Evolutionary conservation across 148 eudicot genomes (phyloP), one percentile per base, ranked within the genome.

Genomic region (Heliamphora exappendiculata): DNA sequence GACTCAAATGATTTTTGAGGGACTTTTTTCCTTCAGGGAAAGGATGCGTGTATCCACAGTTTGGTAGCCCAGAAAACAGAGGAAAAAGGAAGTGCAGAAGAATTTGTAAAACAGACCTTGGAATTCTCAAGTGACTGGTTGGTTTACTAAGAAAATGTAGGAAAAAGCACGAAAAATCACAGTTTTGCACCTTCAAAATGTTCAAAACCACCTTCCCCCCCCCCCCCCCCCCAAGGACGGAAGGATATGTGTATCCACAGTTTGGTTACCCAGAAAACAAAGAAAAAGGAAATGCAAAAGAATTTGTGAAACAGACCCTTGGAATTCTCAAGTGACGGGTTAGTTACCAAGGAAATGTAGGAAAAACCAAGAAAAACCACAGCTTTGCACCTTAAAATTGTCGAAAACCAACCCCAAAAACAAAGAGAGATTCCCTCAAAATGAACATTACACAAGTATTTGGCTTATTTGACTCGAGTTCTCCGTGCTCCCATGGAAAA

Each of bases 71-170:
- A 26, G 33, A 24, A 24, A 73, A 55, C 50, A 24, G 51, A 58
- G 36, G 76, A 39, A 41, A 28, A 44, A 26, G 7, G 13, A 17
- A 62, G 58, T 9, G 44, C 33, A 66, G 51, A 63, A 63, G 57
- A 22, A 51, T 14, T 28, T 14, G 19, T n/a, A 41, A 2, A 74
- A 29, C 78, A 79, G 36, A 79, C 85, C 82, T 82, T 72, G 64
- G 72, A 58, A 42, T 9, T 50, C 31, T 75, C 28, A n/a, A n/a
- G n/a, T n/a, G n/a, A n/a, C n/a, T n/a, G n/a, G n/a, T n/a, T n/a
- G n/a, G n/a, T n/a, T n/a, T n/a, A n/a, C n/a, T n/a, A n/a, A n/a
- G n/a, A n/a, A n/a, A n/a, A n/a, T n/a, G n/a, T n/a, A n/a, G n/a
- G n/a, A n/a, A n/a, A n/a, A n/a, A n/a, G n/a, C n/a, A n/a, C n/a